Evolutionary conservation across 805 yeast genomes (phyloP), one percentile per base, ranked within the genome.

Genomic region (Schizosaccharomyces osmophilus): DNA sequence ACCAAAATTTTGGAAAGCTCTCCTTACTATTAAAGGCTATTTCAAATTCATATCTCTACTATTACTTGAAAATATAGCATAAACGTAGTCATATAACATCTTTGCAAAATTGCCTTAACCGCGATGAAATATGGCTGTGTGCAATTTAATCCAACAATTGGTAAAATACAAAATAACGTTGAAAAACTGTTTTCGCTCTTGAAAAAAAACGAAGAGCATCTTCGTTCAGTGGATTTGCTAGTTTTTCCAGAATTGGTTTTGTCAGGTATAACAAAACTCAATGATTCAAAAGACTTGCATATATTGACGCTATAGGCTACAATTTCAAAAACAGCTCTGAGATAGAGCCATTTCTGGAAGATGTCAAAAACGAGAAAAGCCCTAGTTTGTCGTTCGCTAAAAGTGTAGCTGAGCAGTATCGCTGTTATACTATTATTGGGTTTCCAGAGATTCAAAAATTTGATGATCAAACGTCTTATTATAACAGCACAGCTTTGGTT

Each of bases 221-320:
- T 51, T 24, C 36, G 32, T 22, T 24, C 31, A 5, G 36, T 29
- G 31, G 94, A 87, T 68, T 65, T 88, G n/a, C 69, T 88, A 6
- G 78, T 88, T 0, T 75, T 89, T 5, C 95, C 97, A 0, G 97
- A 88, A 67, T 71, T 88, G 60, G 87, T 94, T 0, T 72, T 89
- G 13, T 84, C 66, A 24, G 57, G 57, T 51, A 29, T 45, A 19
- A 45, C 4, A 11, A 29, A 6, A 29, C n/a, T 13, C 8, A 9
- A 19, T n/a, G 6, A 17, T 1, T 9, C 6, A 24, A 1, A 51
- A 51, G 31, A 26, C 5, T 51, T 51, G 32, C 32, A 51, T 24
- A n/a, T 45, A 51, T 8, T 29, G 6, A 24, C 8, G 19, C n/a
- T 51, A 29, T 29, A 51, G 67, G 96, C 0, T 88, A 88, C 69